These are phyloP conservation scores for Aspergillus alliaceus DNA, from an alignment of 2,329 filamentous ascomycete species.

Conservation along the genomic window DNA sequence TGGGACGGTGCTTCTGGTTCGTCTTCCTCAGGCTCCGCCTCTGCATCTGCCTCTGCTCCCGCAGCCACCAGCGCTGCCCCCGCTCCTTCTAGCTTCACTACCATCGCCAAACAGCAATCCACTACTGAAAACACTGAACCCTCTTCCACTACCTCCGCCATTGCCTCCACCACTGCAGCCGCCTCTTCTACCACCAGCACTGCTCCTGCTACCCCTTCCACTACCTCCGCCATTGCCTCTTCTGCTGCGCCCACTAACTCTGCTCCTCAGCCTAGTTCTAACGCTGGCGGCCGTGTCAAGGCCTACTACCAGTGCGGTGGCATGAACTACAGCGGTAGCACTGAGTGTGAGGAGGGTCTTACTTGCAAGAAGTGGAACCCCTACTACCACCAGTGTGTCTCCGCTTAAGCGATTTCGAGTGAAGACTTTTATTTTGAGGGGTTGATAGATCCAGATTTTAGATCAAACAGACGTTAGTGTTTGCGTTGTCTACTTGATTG, in stretches of 20 bases:
- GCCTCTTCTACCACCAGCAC: background rate
- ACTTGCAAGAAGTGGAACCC: constrained; percentile 22
- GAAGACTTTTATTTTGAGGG: too few species aligned
- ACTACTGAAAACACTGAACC: background rate
- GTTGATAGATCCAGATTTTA: too few species aligned
- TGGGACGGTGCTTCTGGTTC: constrained; percentile 19
- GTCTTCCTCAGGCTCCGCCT: constrained; percentile 7
- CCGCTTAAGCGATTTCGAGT: background rate
- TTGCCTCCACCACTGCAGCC: constrained; percentile 5
- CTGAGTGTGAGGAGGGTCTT: constrained; percentile 14
- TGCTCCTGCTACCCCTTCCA: background rate
- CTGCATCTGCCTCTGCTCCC: constrained; percentile 10
- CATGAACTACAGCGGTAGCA: constrained; percentile 12
- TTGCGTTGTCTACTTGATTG: too few species aligned
- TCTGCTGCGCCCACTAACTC: constrained; percentile 4
- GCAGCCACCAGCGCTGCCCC: constrained; percentile 1
- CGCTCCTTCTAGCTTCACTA: constrained; percentile 3
- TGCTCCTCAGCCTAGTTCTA: background rate
- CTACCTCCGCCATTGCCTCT: constrained; percentile 1
- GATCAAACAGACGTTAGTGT: too few species aligned
- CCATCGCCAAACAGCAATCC: background rate
- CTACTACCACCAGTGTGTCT: constrained; percentile 23
- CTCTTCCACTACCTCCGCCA: constrained; percentile 5
- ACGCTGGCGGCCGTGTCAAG: constrained; percentile 8
- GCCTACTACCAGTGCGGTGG: constrained; percentile 20